phyloP scores from a whole-genome alignment of 305 asterid species.

The Fraxinus albicans region DNA sequence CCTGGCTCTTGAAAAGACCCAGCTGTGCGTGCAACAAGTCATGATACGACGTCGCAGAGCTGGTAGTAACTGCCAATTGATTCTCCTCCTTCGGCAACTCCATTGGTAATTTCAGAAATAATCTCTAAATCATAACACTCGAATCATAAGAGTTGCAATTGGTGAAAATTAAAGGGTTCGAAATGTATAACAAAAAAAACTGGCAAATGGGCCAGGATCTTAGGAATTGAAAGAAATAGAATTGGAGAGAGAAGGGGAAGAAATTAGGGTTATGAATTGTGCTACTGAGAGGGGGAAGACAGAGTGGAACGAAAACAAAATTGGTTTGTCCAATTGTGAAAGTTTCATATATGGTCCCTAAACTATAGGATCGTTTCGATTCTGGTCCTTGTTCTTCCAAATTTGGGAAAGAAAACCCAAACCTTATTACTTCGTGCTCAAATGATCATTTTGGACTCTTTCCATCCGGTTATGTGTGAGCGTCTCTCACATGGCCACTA shows the following conservation, averaged over 20 bases:
- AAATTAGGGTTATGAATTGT: slow-evolving; percentile 6
- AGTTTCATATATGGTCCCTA: background rate
- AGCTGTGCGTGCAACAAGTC: slow-evolving; percentile 63
- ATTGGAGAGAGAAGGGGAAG: background rate
- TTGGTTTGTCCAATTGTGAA: background rate
- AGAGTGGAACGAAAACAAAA: background rate
- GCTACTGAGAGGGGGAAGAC: background rate
- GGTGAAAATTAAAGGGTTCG: background rate
- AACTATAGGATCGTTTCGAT: background rate
- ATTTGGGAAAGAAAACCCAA: background rate
- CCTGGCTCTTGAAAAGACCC: slow-evolving; percentile 60
- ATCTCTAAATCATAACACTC: background rate
- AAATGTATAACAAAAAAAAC: background rate
- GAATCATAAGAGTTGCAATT: background rate
- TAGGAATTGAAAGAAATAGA: background rate
- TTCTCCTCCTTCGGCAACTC: slow-evolving; percentile 33
- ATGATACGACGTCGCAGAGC: slow-evolving; percentile 46
- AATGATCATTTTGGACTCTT: background rate
- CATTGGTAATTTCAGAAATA: slow-evolving; percentile 14
- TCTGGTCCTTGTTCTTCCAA: background rate
- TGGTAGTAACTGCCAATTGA: slow-evolving; percentile 35
- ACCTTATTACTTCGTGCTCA: background rate
- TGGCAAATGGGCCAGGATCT: background rate
- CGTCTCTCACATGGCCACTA: background rate
- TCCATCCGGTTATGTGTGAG: background rate